Percentiles rank a stretch among this genome's conserved stretches.
Evolutionary conservation across 495 filamentous ascomycete genomes (phyloP).

Genomic region (Aspergillus ostianus): DNA sequence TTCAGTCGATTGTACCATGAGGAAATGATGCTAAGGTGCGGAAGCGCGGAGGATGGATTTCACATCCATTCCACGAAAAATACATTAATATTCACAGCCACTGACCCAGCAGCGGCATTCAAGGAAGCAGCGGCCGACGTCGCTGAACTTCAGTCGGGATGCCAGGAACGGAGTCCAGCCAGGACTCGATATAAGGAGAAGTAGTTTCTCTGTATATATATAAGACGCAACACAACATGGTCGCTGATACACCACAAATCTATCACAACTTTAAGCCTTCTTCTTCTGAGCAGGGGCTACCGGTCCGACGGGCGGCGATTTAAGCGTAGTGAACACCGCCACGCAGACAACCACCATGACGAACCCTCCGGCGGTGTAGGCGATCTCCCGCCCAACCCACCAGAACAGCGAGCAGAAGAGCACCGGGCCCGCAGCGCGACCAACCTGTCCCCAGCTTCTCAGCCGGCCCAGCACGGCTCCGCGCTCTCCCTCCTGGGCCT

Average conservation of each 20-base stretch:
- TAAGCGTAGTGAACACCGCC: slow-evolving; percentile 69
- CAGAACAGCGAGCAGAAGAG: slow-evolving; percentile 97
- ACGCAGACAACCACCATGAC: slow-evolving; percentile 73
- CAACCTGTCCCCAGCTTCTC: slow-evolving; percentile 83
- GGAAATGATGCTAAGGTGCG: not conserved
- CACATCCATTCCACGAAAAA: not conserved
- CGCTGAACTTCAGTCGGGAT: not conserved
- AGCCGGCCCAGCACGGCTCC: slow-evolving; percentile 84
- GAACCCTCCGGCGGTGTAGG: slow-evolving; percentile 75
- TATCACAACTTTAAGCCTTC: slow-evolving; percentile 1
- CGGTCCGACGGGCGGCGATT: slow-evolving; percentile 31
- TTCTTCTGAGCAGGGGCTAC: slow-evolving; percentile 14
- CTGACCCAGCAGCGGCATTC: slow-evolving; percentile 5
- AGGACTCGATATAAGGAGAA: not conserved
- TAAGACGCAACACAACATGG: not conserved
- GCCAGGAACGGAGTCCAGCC: not conserved
- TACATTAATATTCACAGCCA: slow-evolving; percentile 2
- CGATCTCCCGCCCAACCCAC: slow-evolving; percentile 90
- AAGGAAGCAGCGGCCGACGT: not conserved
- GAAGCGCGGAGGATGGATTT: not conserved
- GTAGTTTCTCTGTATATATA: not conserved
- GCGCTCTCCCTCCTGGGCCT: slow-evolving; percentile 74
- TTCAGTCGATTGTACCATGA: not conserved
- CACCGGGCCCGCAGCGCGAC: slow-evolving; percentile 80
- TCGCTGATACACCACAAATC: not conserved